Evolutionary conservation across 805 yeast species (phyloP).

Genomic region (Yarrowia sp.): DNA sequence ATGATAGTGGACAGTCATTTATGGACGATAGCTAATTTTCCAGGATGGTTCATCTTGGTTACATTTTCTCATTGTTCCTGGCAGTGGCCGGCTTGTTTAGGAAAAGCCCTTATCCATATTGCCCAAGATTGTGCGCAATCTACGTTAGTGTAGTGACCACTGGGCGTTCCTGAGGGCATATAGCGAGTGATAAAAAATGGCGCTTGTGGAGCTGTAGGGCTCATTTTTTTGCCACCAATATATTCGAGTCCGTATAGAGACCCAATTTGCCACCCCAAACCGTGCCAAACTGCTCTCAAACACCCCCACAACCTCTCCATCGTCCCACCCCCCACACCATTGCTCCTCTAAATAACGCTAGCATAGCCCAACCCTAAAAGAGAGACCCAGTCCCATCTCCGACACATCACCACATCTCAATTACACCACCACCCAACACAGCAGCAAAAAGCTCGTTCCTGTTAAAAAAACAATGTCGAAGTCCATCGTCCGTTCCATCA

Average conservation of each 20-base stretch:
- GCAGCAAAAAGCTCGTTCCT: not conserved
- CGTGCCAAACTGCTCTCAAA: too few species aligned
- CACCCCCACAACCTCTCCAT: too few species aligned
- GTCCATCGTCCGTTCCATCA: constrained; percentile 78
- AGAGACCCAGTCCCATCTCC: constrained; percentile 30
- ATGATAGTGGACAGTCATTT: too few species aligned
- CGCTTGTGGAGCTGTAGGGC: not conserved
- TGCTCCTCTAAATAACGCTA: constrained; percentile 38
- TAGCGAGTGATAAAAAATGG: constrained; percentile 1
- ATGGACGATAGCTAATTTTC: constrained; percentile 5
- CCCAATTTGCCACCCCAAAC: too few species aligned
- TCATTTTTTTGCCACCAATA: not conserved
- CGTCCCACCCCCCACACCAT: constrained; percentile 29
- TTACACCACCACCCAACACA: constrained; percentile 13
- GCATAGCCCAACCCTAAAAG: constrained; percentile 37
- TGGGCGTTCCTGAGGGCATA: constrained; percentile 34
- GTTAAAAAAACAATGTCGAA: constrained; percentile 50
- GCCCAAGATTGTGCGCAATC: constrained; percentile 38
- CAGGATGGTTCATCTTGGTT: constrained; percentile 6
- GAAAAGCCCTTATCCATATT: constrained; percentile 36
- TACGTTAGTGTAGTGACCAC: constrained; percentile 16
- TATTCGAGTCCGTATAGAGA: not conserved
- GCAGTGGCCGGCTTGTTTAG: not conserved
- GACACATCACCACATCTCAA: constrained; percentile 27
- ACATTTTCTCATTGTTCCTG: constrained; percentile 15